Percentiles rank a stretch among this genome's conserved stretches.
Evolutionary conservation across 805 yeast genomes (phyloP).

Genomic region (Yamadazyma endophytica): DNA sequence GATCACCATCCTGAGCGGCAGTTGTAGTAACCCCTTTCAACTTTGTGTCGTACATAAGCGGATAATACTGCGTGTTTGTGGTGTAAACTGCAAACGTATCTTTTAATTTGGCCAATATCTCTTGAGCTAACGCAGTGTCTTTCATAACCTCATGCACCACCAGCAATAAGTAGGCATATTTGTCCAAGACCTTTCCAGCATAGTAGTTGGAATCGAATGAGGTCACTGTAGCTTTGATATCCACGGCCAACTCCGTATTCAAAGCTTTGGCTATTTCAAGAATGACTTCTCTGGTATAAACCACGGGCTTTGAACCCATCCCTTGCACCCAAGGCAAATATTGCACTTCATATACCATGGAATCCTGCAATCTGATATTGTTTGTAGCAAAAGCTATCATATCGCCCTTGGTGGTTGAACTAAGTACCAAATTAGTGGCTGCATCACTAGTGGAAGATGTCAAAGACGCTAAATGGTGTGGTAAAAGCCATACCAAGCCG

Average conservation of each 20-base stretch:
- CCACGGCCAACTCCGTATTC: conserved; percentile 41
- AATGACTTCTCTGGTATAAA: conserved; percentile 41
- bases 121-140: conserved; percentile 30
- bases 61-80: conserved; percentile 39
- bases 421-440: conserved; percentile 37
- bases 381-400: conserved; percentile 44
- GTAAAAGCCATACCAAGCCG: conserved; percentile 48
- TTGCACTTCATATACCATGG: conserved; percentile 32
- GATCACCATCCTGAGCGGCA: conserved; percentile 39
- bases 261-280: conserved; percentile 40
- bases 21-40: conserved; percentile 57
- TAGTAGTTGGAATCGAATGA: conserved; percentile 43
- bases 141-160: conserved; percentile 44
- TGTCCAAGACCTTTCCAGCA: conserved; percentile 52
- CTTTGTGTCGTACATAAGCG: conserved; percentile 50
- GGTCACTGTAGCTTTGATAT: conserved; percentile 40
- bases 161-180: conserved; percentile 51
- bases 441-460: conserved; percentile 16
- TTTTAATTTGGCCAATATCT: conserved; percentile 33
- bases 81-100: conserved; percentile 37
- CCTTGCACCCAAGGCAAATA: conserved; percentile 29
- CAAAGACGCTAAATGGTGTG: conserved; percentile 45
- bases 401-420: conserved; percentile 47
- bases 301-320: conserved; percentile 9
- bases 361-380: conserved; percentile 30